Evolutionary conservation across 371 early-diverging fungal genomes (phyloP), one percentile per base, ranked within the genome.

Genomic region (Parasitella parasitica): DNA sequence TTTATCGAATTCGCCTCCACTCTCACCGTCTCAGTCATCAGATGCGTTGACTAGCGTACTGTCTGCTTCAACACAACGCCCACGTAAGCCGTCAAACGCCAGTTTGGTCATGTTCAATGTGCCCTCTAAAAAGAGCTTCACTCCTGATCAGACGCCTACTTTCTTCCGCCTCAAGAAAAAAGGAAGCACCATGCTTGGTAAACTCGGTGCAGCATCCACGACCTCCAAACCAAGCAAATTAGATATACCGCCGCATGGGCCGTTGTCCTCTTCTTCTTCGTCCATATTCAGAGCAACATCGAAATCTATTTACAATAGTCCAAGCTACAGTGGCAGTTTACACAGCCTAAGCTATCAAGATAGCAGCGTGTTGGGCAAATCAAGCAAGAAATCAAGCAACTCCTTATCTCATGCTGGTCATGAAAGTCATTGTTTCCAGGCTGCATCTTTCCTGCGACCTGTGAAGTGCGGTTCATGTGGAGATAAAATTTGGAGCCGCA

Each of bases 401-500:
- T 55, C 54, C 0, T 22, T 55, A 13, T 36, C 22, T n/a, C 24
- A 49, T 37, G 27, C 36, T 8, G 34, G 22, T 13, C 34, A 37
- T 24, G 46, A 37, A 27, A 18, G 24, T 4, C 94, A 93, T 61
- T 63, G 75, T 6, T 90, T 93, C 63, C 75, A 80, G 24, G 73
- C 75, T 8, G 82, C 84, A 24, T 70, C 86, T 5, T 91, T 86
- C 52, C 37, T 89, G 32, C 75, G 87, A 27, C 89, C 94, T 4
- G 77, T 86, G 28, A 89, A 89, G 22, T 95, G 97, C 63, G 93
- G 92, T 51, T 79, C 72, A 26, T 97, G 97, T 59, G 76, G 80
- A 13, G 96, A 96, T 41, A 91, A 91, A 55, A 81, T 96, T 32
- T 92, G 95, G 92, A 91, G 93, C 15, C 71, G 88, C 2, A 86